Evolutionary conservation across 345 rosid species (phyloP), one percentile per base, ranked within the genome.

Genomic region (Euclidium syriacum): DNA sequence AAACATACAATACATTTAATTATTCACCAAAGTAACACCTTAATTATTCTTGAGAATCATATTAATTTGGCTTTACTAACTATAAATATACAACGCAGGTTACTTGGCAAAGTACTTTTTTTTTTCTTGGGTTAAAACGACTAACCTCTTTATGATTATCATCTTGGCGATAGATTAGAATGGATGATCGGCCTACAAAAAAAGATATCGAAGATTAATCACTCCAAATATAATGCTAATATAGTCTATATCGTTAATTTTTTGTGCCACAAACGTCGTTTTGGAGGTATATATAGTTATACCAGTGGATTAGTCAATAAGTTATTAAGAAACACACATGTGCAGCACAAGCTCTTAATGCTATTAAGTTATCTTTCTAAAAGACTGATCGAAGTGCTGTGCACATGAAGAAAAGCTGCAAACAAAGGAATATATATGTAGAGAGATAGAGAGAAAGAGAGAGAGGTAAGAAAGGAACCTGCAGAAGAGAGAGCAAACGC

Each of bases 151-250:
- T 29, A 48, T 57, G 65, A 36, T 63, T 70, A 44, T 64, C 71
- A 14, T 52, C 74, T 58, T 64, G 24, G 62, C 51, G 26, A 23
- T 66, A 58, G 20, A 34, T 38, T 18, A 70, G 39, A 58, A 71
- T 75, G 51, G 81, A 68, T 73, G 48, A 18, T 72, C 83, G 70
- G 27, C 81, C 95, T 85, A 80, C 55, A 72, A 39, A 59, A 8
- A 6, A 22, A 66, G 52, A 22, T 61, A 69, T 32, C 38, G 24
- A 52, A 50, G 24, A 32, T 32, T 40, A 23, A 29, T 22, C 20
- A 43, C 46, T 53, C 26, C 15, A 33, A 53, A 54, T 64, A 54
- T 64, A 55, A 24, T 34, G 11, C 34, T 53, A 25, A 66, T 48
- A 35, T 27, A 44, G n/a, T n/a, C 10, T 35, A 12, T 17, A 6